Evolutionary conservation across 208 protist species (phyloP).

Genomic region (Wallacemonas sp.): DNA sequence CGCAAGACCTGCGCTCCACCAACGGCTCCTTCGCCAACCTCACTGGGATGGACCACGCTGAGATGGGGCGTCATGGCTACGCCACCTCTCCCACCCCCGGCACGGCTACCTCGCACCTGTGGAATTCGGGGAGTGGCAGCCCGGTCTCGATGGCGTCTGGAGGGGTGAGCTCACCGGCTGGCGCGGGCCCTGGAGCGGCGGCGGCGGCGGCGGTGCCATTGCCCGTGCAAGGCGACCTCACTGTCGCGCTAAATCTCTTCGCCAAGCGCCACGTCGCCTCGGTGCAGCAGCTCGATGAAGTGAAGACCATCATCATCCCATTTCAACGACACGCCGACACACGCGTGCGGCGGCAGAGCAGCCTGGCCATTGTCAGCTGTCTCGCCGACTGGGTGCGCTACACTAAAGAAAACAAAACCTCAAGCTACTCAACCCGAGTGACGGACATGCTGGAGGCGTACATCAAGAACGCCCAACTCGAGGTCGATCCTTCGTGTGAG

Average conservation of each 20-base stretch:
- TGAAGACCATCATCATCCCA: conserved; percentile 65
- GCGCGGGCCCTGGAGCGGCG: neutral
- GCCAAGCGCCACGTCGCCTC: conserved; percentile 66
- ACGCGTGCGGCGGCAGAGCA: conserved; percentile 74
- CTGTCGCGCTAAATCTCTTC: conserved; percentile 77
- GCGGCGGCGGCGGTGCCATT: neutral
- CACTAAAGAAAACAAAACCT: conserved; percentile 78
- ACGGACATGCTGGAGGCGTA: conserved; percentile 85
- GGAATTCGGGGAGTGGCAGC: neutral
- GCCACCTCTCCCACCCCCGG: neutral
- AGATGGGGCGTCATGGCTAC: neutral
- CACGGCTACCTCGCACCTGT: neutral
- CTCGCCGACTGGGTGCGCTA: conserved; percentile 73
- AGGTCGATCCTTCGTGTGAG: conserved; percentile 76
- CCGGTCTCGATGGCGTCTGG: neutral
- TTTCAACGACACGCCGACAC: conserved; percentile 76
- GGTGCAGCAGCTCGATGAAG: conserved; percentile 76
- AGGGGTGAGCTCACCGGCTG: neutral
- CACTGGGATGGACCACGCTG: neutral
- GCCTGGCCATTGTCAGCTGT: conserved; percentile 62
- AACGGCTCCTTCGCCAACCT: conserved; percentile 1
- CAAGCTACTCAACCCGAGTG: conserved; percentile 82
- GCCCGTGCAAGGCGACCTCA: conserved; percentile 39
- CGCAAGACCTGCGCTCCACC: conserved; percentile 1
- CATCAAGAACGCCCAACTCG: conserved; percentile 77